Evolutionary conservation across 2,329 filamentous ascomycete species (phyloP).

Genomic region (Neurospora sp.): DNA sequence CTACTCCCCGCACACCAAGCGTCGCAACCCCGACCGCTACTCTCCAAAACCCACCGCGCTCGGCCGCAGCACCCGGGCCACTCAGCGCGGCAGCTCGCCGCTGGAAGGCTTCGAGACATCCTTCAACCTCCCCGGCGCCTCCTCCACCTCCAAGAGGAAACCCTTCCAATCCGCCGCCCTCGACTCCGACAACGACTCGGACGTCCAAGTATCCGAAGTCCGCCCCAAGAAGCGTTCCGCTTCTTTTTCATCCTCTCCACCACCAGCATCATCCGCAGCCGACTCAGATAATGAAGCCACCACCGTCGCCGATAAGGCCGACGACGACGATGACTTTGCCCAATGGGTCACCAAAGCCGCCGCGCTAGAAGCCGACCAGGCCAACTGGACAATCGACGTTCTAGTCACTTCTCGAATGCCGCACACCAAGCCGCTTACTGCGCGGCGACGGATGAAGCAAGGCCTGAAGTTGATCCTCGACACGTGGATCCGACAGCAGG

Average conservation of each 20-base stretch:
- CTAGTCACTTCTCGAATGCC: slow-evolving; percentile 59
- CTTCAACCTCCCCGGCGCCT: not conserved
- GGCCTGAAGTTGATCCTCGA: slow-evolving; percentile 55
- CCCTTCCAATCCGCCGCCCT: not conserved
- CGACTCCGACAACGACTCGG: not conserved
- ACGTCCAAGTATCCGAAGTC: not conserved
- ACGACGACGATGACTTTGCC: not conserved
- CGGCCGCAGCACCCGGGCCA: not conserved
- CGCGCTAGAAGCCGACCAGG: slow-evolving; percentile 18
- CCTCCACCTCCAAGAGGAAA: not conserved
- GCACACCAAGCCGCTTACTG: slow-evolving; percentile 36
- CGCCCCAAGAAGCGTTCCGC: not conserved
- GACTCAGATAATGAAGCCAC: not conserved
- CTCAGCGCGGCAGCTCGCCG: not conserved
- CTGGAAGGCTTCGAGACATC: not conserved
- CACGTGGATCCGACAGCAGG: slow-evolving; percentile 59
- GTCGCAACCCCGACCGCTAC: not conserved
- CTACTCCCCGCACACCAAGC: not conserved
- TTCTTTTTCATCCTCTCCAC: not conserved
- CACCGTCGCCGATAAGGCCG: not conserved
- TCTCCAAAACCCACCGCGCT: not conserved
- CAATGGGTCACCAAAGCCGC: slow-evolving; percentile 35
- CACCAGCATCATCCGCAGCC: not conserved
- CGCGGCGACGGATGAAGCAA: slow-evolving; percentile 58
- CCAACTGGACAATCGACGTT: slow-evolving; percentile 47